Evolutionary conservation across 164 flowering plant genomes (phyloP), one percentile per base, ranked within the genome.

Genomic region (Berberis thunbergii): DNA sequence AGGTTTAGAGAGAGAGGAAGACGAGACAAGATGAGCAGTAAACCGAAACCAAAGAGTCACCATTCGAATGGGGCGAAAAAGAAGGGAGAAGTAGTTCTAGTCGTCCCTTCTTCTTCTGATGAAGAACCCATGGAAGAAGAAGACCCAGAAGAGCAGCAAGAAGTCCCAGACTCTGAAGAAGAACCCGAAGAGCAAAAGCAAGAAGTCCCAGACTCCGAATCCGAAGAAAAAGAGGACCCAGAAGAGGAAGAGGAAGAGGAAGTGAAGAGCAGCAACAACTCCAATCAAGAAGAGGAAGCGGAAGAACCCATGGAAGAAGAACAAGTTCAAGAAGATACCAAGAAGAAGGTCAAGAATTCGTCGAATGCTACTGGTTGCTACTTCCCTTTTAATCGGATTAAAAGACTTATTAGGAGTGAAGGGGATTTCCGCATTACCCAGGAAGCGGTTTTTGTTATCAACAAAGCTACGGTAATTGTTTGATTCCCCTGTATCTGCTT

Each of bases 381-480:
- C 44, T 81, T 89, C 70, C 89, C 93, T 6, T 77, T 80, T 74
- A 70, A 70, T 61, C 76, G 88, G 10, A 65, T 87, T 44, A 71
- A 67, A 61, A 74, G 76, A 70, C 81, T 89, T 43, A 62, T 78
- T 2, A 77, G 69, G 70, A 74, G 75, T 60, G 86, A 79, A 38
- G 81, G 64, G 42, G 81, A 76, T 52, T 39, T 67, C 57, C 73
- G 75, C 40, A 63, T 79, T n/a, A 67, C 74, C 41, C 77, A 73
- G 3, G 93, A 89, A 63, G 80, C 87, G 8, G 64, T 81, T 50
- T 86, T 85, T 62, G 75, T 86, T 67, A 66, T 85, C 76, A 87
- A 85, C 67, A 85, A 81, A 76, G 89, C 96, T 38, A 59, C 86
- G 78, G 93, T 89, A 45, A 1, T 3, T 40, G 7, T 7, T 63